phyloP scores from a whole-genome alignment of 2,329 filamentous ascomycete species.

The Microthyrium microscopicum region DNA sequence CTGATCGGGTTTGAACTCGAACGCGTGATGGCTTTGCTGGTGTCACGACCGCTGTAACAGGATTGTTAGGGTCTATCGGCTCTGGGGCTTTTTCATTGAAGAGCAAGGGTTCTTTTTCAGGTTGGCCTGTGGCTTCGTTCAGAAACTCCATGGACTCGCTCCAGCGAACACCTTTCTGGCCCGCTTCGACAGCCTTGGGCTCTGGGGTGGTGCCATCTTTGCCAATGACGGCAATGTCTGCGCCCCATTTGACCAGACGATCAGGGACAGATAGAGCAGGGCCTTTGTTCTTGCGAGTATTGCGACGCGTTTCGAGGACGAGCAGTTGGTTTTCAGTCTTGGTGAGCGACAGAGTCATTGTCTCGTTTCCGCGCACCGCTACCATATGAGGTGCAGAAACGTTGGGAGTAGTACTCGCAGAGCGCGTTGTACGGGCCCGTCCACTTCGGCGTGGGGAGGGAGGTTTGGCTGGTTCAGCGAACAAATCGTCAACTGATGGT shows the following conservation, averaged over 20 bases:
- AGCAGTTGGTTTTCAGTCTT: constrained; percentile 32
- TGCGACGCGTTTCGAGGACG: constrained; percentile 26
- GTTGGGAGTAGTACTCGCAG: not conserved
- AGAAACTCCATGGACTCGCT: constrained; percentile 29
- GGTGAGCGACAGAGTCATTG: constrained; percentile 24
- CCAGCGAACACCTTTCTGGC: constrained; percentile 24
- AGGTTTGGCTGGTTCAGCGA: no score
- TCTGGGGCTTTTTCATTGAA: not conserved
- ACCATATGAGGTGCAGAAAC: constrained; percentile 23
- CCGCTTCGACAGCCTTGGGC: constrained; percentile 9
- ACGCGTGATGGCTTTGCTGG: not conserved
- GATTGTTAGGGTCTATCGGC: not conserved
- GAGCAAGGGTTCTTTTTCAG: not conserved
- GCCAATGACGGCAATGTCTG: constrained; percentile 11
- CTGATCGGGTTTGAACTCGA: constrained; percentile 13
- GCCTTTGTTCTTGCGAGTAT: constrained; percentile 35
- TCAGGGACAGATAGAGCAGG: constrained; percentile 24
- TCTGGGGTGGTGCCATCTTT: not conserved
- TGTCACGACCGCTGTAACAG: not conserved
- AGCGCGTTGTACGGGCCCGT: not conserved
- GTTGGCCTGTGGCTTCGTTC: constrained; percentile 16
- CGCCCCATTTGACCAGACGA: constrained; percentile 25
- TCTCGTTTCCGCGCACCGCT: constrained; percentile 25
- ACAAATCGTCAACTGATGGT: not conserved
- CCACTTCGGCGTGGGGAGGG: not conserved